A percentile compares a stretch with the other conserved stretches of the same genome.
Conservation (phyloP, 2,329 filamentous ascomycete genomes). For the Endoconidiophora laricicola region DNA sequence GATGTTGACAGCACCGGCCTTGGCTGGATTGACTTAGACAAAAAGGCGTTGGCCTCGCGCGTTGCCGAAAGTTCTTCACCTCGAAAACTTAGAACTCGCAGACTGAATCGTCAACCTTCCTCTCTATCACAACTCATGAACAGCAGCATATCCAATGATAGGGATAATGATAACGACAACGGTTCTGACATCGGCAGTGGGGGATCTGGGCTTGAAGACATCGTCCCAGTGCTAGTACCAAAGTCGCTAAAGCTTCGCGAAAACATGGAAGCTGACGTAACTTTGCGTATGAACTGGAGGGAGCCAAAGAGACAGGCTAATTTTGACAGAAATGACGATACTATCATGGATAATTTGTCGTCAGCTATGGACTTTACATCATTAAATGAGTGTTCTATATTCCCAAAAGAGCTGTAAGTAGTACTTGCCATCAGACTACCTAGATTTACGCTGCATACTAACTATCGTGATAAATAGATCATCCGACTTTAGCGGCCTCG, state of each 20-base stretch:
- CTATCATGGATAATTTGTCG: background rate
- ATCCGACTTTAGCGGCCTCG: too few species aligned
- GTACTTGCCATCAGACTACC: too few species aligned
- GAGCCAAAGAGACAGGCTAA: background rate
- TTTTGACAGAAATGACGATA: background rate
- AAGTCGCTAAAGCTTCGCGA: conserved; percentile 9
- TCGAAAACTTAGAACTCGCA: conserved; percentile 1
- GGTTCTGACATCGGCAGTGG: conserved; percentile 4
- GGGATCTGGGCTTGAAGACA: conserved; percentile 1
- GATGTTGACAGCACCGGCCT: conserved; percentile 1
- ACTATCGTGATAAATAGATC: too few species aligned
- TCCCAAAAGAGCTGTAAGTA: background rate
- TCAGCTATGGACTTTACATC: background rate
- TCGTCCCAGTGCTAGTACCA: conserved; percentile 9
- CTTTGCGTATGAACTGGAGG: conserved; percentile 11
- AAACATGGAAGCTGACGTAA: conserved; percentile 8
- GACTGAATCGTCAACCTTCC: background rate
- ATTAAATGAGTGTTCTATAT: background rate
- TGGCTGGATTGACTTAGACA: conserved; percentile 12
- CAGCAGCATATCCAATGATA: background rate
- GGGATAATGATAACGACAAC: background rate
- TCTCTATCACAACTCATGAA: background rate
- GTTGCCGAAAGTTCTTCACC: background rate
- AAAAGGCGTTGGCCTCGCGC: background rate
- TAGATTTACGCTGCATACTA: too few species aligned